Evolutionary conservation across 805 yeast genomes (phyloP), one percentile per base, ranked within the genome.

Genomic region (Osmozyma mogii): DNA sequence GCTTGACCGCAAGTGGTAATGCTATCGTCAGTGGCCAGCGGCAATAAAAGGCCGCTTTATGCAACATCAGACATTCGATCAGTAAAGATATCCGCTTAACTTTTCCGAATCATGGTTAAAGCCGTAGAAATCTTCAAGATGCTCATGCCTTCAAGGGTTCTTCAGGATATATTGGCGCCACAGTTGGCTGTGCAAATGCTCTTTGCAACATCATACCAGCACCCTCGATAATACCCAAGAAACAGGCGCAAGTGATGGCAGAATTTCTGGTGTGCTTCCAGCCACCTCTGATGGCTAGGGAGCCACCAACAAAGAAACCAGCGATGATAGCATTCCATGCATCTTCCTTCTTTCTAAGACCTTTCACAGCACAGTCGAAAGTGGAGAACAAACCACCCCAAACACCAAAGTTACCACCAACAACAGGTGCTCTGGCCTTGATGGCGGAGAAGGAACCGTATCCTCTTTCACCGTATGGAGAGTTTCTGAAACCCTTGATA

Each of bases 351-450:
- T 85, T 83, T 69, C 98, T 83, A 24, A 92, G 75, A 3, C 89
- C 95, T 60, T 89, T 92, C 27, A 92, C 94, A 10, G 88, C 73
- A 69, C 98, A 92, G 61, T 92, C 98, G 53, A 78, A 92, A 9
- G 94, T 81, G 19, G 96, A 85, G 55, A 92, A 92, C 47, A 92
- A 67, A 37, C 98, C 98, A 70, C 98, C 98, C 98, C 98, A 92
- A 22, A 84, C 95, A 65, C 98, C 98, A 51, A 92, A 89, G 61
- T 92, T 92, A 52, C 98, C 98, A 44, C 98, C 98, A 32, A 89
- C 87, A 28, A 89, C 96, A 22, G 99, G 99, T 2, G 96, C 97
- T 58, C 98, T 75, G 30, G 96, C 84, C 54, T 85, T 85, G 46
- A 92, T 81, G 22, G 97, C 96, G 24, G 84, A 68, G 32, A 89